Conservation (phyloP, 257 asterid genomes). For the Rubia yunnanensis region DNA sequence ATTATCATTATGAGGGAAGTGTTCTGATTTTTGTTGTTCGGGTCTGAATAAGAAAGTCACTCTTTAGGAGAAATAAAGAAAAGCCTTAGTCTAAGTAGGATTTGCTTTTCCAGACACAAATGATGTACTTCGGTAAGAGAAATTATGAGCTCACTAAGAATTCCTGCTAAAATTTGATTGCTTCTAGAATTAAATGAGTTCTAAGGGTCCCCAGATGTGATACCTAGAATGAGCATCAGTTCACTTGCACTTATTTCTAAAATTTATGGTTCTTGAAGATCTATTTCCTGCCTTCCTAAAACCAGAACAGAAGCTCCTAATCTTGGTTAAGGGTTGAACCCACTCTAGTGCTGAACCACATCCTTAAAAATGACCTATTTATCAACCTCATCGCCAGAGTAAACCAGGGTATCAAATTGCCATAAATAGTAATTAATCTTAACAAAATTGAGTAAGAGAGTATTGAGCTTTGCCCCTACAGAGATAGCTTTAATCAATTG, state of each 20-base stretch:
- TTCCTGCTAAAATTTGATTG: background rate
- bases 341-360: too few species aligned
- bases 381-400: background rate
- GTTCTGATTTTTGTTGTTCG: background rate
- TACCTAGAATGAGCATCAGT: too few species aligned
- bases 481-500: background rate
- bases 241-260: too few species aligned
- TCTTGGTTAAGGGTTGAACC: too few species aligned
- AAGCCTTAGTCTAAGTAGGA: background rate
- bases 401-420: background rate
- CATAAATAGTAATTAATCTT: background rate
- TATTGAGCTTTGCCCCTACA: background rate
- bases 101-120: background rate
- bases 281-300: too few species aligned
- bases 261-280: too few species aligned
- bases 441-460: background rate
- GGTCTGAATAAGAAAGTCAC: background rate
- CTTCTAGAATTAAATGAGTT: too few species aligned
- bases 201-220: too few species aligned
- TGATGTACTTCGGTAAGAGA: too few species aligned
- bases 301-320: too few species aligned
- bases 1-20: too few species aligned
- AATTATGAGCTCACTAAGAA: background rate
- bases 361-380: background rate
- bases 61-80: background rate